phyloP scores from a whole-genome alignment of 1,284 basidiomycete species.

The Rhodotorula glutinis region DNA sequence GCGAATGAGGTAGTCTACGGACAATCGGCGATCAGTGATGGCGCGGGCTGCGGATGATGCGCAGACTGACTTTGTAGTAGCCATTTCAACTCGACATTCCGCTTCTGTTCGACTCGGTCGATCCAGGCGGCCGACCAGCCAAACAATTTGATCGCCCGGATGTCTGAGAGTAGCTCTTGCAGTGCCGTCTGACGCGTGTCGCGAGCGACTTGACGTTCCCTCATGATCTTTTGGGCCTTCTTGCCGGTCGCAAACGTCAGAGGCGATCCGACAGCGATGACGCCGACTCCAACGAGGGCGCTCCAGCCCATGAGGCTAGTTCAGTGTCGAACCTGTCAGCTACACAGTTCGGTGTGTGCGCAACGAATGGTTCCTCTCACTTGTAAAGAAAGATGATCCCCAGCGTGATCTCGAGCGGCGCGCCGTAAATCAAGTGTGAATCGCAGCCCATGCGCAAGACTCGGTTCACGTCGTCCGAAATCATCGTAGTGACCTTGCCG shows the following conservation, averaged over 20 bases:
- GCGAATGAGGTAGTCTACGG: conserved; percentile 10
- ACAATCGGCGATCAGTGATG: conserved; percentile 16
- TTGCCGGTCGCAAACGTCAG: conserved; percentile 27
- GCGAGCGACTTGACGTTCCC: conserved; percentile 1
- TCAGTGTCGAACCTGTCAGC: not conserved
- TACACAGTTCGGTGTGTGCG: not conserved
- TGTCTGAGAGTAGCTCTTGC: conserved; percentile 31
- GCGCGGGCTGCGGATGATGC: not conserved
- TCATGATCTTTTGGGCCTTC: not conserved
- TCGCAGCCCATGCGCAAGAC: conserved; percentile 45
- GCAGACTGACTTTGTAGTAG: conserved; percentile 39
- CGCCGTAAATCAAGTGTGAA: conserved; percentile 45
- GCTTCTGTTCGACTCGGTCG: conserved; percentile 39
- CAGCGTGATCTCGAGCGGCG: conserved; percentile 75
- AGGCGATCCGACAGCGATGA: conserved; percentile 56
- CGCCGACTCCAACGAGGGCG: conserved; percentile 75
- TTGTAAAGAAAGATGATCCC: conserved; percentile 73
- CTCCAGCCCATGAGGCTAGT: conserved; percentile 73
- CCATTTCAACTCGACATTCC: conserved; percentile 42
- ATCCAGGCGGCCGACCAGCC: conserved; percentile 34
- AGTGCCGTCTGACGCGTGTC: conserved; percentile 28
- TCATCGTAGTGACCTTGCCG: conserved; percentile 45
- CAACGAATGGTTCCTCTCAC: conserved; percentile 52
- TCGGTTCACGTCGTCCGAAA: conserved; percentile 46
- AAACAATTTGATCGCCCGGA: conserved; percentile 36